phyloP scores from a whole-genome alignment of 1,284 basidiomycete genomes.

The Sparassis latifolia region DNA sequence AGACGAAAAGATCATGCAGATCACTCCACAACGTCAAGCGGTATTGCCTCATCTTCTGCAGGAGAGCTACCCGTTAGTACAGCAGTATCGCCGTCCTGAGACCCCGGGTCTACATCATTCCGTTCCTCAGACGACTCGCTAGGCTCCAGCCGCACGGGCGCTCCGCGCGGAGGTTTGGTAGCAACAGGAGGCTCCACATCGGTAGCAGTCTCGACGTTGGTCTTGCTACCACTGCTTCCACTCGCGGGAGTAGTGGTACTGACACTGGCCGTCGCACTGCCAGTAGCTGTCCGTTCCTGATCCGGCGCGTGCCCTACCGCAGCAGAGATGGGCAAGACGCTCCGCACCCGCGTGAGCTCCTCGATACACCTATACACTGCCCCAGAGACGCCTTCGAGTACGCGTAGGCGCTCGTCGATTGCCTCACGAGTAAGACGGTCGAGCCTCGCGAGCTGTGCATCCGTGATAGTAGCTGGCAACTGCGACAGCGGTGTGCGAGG shows the following conservation, averaged over 20 bases:
- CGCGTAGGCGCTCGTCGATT: constrained; percentile 74
- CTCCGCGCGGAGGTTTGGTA: background rate
- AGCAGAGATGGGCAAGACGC: constrained; percentile 44
- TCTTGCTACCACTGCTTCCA: background rate
- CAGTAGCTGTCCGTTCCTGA: background rate
- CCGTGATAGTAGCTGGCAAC: constrained; percentile 46
- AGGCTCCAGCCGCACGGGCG: background rate
- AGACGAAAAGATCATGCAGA: no score
- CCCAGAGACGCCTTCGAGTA: constrained; percentile 69
- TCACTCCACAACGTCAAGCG: no score
- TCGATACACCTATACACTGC: constrained; percentile 67
- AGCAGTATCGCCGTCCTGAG: background rate
- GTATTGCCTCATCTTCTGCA: no score
- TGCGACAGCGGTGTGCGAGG: constrained; percentile 22
- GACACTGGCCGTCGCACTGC: background rate
- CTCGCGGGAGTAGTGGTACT: background rate
- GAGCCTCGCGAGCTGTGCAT: constrained; percentile 52
- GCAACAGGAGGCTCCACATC: background rate
- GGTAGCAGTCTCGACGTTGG: background rate
- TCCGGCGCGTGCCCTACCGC: constrained; percentile 1
- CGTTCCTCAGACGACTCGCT: background rate
- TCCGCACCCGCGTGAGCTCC: constrained; percentile 70
- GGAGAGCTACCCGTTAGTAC: no score
- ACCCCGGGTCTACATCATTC: background rate
- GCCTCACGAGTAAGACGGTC: constrained; percentile 68